Evolutionary conservation across 1,139 yeast genomes (phyloP), one percentile per base, ranked within the genome.

Genomic region (Zhuliangozyma parablackwelliae): DNA sequence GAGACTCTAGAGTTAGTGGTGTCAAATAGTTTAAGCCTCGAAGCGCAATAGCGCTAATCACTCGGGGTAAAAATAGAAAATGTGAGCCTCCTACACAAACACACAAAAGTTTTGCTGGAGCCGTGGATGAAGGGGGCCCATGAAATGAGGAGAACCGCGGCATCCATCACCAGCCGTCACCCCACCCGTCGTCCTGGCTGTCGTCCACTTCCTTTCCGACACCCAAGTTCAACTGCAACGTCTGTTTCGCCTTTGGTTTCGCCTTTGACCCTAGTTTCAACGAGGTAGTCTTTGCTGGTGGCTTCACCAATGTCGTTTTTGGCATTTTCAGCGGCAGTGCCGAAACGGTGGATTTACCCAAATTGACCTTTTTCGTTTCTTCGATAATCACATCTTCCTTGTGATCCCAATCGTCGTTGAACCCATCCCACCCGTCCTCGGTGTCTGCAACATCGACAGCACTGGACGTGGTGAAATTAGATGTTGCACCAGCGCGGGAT

Each of bases 141-240:
- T 16, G 16, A 16, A 16, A 16, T 16, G 16, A 16, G 16, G 16
- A 4, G 16, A 16, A 16, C 16, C 4, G 16, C 4, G 16, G 16
- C 24, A 2, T 21, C 23, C 7, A 6, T 28, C 35, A 56, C 61
- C 61, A 56, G 21, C 51, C 59, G 33, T 56, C 61, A 11, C 52
- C 54, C 50, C 64, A 53, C 9, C 53, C 59, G 32, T 53, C 70
- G 28, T 77, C 85, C 0, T 73, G 77, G 36, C 70, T 80, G 10
- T 69, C 80, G 20, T 66, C 72, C 7, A 63, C 67, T 10, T 63
- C 72, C 7, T 59, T 69, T 16, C 16, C 16, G 4, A 16, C 16
- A 16, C 16, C 16, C 10, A 72, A 48, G 33, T 70, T 61, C 38
- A 72, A 53, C 32, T 70, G 67, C 31, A 72, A 52, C 3, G 57